These are phyloP conservation scores for Hyphopichia homilentoma DNA, from an alignment of 805 yeast genomes.

Conservation along the genomic window DNA sequence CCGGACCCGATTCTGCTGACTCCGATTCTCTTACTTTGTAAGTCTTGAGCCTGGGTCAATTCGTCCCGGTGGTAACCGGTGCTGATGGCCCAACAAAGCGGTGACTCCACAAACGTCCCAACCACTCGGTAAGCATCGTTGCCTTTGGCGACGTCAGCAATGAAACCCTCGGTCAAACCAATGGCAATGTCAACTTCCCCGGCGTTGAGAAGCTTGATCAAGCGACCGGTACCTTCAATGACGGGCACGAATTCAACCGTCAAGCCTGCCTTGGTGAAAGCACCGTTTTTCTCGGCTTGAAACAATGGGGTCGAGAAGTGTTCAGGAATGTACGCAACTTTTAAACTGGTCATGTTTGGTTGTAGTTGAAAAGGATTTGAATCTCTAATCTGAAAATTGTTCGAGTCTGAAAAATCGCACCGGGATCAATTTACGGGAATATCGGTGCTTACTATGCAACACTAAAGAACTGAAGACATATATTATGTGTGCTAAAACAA, in stretches of 20 bases:
- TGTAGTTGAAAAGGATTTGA: no score
- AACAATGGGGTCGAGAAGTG: slow-evolving; percentile 87
- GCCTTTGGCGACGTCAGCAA: slow-evolving; percentile 76
- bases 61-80: slow-evolving; percentile 66
- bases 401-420: no score
- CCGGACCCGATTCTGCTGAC: slow-evolving; percentile 89
- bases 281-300: slow-evolving; percentile 62
- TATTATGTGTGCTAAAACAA: no score
- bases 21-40: slow-evolving; percentile 65
- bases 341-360: slow-evolving; percentile 26
- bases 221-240: slow-evolving; percentile 85
- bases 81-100: slow-evolving; percentile 87
- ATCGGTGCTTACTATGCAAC: no score
- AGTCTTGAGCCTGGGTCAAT: slow-evolving; percentile 45
- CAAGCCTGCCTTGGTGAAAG: slow-evolving; percentile 45
- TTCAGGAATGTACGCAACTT: slow-evolving; percentile 85
- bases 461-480: no score
- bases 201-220: slow-evolving; percentile 66
- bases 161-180: slow-evolving; percentile 89
- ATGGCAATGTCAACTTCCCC: slow-evolving; percentile 73
- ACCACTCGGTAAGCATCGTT: slow-evolving; percentile 58
- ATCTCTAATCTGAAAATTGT: no score
- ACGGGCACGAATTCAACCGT: slow-evolving; percentile 63
- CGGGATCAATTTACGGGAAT: no score
- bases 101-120: slow-evolving; percentile 83